Percentiles rank a stretch among this genome's conserved stretches.
Evolutionary conservation across 768 basidiomycete genomes (phyloP).

Genomic region (Butyriboletus loyo): DNA sequence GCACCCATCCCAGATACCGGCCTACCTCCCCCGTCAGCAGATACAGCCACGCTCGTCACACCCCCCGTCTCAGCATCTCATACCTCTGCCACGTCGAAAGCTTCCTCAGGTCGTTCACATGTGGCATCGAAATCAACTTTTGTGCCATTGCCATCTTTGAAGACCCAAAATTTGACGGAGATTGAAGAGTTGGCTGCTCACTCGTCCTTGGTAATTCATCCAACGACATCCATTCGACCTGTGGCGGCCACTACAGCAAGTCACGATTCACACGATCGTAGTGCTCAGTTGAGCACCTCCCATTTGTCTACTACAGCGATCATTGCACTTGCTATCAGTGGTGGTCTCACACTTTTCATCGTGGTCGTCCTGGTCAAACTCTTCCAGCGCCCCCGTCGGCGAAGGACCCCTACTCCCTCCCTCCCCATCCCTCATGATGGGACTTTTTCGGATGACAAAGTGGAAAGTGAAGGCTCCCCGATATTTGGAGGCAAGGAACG

Average conservation of each 20-base stretch:
- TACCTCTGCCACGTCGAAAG: slow-evolving; percentile 21
- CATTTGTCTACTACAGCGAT: slow-evolving; percentile 49
- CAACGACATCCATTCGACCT: slow-evolving; percentile 7
- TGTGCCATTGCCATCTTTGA: slow-evolving; percentile 28
- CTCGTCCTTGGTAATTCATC: slow-evolving; percentile 5
- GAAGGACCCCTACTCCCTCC: slow-evolving; percentile 64
- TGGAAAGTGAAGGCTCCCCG: slow-evolving; percentile 57
- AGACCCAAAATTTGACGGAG: slow-evolving; percentile 25
- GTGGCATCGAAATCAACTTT: slow-evolving; percentile 23
- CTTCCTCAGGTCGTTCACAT: slow-evolving; percentile 9
- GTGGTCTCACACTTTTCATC: slow-evolving; percentile 46
- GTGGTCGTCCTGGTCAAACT: slow-evolving; percentile 47
- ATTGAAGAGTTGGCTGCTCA: slow-evolving; percentile 15
- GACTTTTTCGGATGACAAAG: slow-evolving; percentile 45
- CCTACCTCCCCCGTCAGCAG: slow-evolving; percentile 24
- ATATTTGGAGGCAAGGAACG: slow-evolving; percentile 76
- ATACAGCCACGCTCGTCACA: slow-evolving; percentile 3
- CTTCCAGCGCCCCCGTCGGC: slow-evolving; percentile 48
- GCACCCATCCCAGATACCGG: slow-evolving; percentile 32
- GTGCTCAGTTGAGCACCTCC: slow-evolving; percentile 13
- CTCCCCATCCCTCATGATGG: slow-evolving; percentile 67
- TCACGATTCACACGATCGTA: not conserved
- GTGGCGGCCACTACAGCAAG: not conserved
- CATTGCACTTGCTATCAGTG: slow-evolving; percentile 51
- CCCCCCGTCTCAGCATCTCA: slow-evolving; percentile 19